Evolutionary conservation across 805 yeast genomes (phyloP).

Genomic region (Starmerella asiatica): DNA sequence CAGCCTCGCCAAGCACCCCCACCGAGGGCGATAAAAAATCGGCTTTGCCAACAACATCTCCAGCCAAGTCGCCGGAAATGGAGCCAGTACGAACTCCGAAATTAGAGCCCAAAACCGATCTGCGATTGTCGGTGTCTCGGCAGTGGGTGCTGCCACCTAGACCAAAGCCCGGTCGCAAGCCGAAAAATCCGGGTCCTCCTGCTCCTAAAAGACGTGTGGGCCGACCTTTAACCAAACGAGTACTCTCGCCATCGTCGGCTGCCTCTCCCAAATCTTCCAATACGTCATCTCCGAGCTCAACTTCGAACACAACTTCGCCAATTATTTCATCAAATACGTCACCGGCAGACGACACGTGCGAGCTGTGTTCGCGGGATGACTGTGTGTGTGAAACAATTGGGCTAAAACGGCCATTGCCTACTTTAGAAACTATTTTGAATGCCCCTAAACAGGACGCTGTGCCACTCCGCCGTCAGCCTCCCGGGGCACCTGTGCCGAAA

Average conservation of each 20-base stretch:
- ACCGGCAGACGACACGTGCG: constrained; percentile 22
- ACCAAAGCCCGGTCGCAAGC: constrained; percentile 62
- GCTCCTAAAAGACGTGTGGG: not conserved
- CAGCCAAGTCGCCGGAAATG: no score
- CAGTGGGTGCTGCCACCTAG: constrained; percentile 83
- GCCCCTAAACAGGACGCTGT: constrained; percentile 14
- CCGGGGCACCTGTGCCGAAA: not conserved
- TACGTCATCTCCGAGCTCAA: no score
- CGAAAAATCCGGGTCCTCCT: constrained; percentile 66
- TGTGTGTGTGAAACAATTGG: constrained; percentile 28
- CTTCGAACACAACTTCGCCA: not conserved
- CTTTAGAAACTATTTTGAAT: constrained; percentile 16
- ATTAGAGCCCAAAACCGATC: no score
- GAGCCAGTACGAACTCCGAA: no score
- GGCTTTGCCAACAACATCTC: no score
- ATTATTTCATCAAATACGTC: not conserved
- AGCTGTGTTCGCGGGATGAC: constrained; percentile 25
- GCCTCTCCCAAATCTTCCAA: no score
- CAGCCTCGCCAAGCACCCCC: no score
- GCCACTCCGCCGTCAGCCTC: constrained; percentile 15
- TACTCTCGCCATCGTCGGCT: not conserved
- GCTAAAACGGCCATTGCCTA: constrained; percentile 18
- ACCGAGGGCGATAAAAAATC: no score
- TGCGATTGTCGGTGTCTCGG: constrained; percentile 41
- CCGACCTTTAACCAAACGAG: no score